Evolutionary conservation across 2,329 filamentous ascomycete species (phyloP).

Genomic region (Penicillium sp.): DNA sequence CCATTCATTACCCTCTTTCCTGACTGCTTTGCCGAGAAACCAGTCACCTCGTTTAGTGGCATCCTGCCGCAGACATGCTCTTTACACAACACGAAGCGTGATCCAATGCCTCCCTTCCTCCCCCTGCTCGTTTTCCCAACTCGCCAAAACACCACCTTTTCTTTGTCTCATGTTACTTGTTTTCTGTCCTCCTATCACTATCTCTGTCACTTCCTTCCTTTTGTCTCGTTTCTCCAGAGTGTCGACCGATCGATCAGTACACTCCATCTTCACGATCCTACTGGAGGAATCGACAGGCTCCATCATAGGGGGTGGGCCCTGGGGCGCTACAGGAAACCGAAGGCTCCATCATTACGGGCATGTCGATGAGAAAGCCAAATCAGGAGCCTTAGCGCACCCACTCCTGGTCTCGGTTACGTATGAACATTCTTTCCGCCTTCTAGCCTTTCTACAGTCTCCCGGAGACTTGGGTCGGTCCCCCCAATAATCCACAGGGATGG

Average conservation of each 20-base stretch:
- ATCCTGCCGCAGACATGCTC: constrained; percentile 6
- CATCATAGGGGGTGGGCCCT: constrained; percentile 29
- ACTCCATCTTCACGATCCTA: constrained; percentile 8
- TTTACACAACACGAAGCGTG: constrained; percentile 17
- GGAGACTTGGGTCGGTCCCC: constrained; percentile 7
- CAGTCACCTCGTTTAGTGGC: constrained; percentile 10
- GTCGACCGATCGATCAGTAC: constrained; percentile 10
- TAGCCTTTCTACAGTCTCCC: constrained; percentile 24
- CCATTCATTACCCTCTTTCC: background rate
- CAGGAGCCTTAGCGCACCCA: constrained; percentile 14
- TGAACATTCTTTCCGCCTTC: constrained; percentile 30
- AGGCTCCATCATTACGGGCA: constrained; percentile 12
- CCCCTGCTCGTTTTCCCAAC: background rate
- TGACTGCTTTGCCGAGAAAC: constrained; percentile 1
- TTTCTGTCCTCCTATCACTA: background rate
- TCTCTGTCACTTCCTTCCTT: background rate
- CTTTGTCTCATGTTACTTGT: constrained; percentile 8
- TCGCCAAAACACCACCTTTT: background rate
- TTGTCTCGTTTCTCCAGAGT: background rate
- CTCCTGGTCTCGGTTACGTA: constrained; percentile 27
- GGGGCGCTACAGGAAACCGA: constrained; percentile 10
- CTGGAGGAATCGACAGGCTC: constrained; percentile 13
- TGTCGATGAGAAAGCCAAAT: constrained; percentile 9
- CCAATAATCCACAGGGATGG: background rate
- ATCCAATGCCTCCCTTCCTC: background rate